Percentiles rank a stretch among this genome's conserved stretches.
These are phyloP conservation scores for Suhomyces sp. DNA, from an alignment of 805 yeast genomes.

Conservation along the genomic window DNA sequence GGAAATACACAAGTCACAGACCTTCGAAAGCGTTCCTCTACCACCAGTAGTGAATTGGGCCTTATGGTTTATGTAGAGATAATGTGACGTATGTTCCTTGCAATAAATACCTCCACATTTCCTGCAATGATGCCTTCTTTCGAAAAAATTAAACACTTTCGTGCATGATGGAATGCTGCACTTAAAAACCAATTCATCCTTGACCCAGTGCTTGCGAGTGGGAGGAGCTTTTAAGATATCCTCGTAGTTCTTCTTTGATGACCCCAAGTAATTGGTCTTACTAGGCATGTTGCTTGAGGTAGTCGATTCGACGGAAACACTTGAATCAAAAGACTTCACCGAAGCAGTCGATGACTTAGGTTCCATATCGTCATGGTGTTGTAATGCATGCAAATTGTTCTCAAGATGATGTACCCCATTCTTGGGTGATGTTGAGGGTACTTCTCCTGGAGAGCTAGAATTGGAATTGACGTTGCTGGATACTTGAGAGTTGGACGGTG, in stretches of 20 bases:
- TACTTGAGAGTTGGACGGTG: conserved; percentile 5
- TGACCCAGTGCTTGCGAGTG: conserved; percentile 67
- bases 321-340: conserved; percentile 33
- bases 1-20: conserved; percentile 64
- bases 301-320: conserved; percentile 27
- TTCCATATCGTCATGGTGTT: conserved; percentile 4
- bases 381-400: conserved; percentile 7
- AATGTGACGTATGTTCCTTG: conserved; percentile 61
- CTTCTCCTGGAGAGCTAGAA: conserved; percentile 8
- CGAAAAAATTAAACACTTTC: conserved; percentile 71
- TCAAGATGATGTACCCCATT: conserved; percentile 12
- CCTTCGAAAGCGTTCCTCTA: conserved; percentile 63
- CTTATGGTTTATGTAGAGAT: conserved; percentile 52
- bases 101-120: conserved; percentile 83
- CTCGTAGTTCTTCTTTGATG: conserved; percentile 26
- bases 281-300: conserved; percentile 9
- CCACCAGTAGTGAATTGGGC: conserved; percentile 70
- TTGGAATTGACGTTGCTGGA: conserved; percentile 1
- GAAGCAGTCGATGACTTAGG: conserved; percentile 20
- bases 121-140: conserved; percentile 79
- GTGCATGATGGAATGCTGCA: conserved; percentile 63
- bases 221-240: conserved; percentile 42
- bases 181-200: conserved; percentile 58
- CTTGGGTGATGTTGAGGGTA: conserved; percentile 11
- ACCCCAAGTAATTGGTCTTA: conserved; percentile 22